phyloP scores from a whole-genome alignment of 2,329 filamentous ascomycete genomes.

The Sporothrix pallida region DNA sequence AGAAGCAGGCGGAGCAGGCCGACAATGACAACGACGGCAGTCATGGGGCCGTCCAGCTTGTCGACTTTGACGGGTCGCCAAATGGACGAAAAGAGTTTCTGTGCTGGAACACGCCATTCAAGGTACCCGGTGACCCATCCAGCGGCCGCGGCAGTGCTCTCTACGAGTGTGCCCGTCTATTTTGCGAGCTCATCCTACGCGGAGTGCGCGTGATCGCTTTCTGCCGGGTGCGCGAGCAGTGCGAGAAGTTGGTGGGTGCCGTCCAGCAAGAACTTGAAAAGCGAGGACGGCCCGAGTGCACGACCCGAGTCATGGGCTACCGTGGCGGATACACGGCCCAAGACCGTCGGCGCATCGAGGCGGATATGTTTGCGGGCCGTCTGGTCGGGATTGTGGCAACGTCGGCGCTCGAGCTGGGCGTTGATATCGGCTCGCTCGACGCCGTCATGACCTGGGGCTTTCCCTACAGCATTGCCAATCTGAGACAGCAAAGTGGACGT shows the following conservation, averaged over 20 bases:
- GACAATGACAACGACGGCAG: neutral
- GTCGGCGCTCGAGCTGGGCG: conserved; percentile 87
- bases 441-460: conserved; percentile 94
- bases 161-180: conserved; percentile 84
- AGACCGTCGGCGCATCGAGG: conserved; percentile 85
- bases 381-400: conserved; percentile 93
- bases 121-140: conserved; percentile 83
- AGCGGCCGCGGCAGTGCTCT: conserved; percentile 85
- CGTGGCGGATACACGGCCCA: conserved; percentile 92
- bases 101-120: conserved; percentile 97
- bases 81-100: conserved; percentile 92
- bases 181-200: conserved; percentile 85
- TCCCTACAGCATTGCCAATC: conserved; percentile 91
- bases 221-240: conserved; percentile 84
- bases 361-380: conserved; percentile 96
- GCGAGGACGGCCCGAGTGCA: conserved; percentile 76
- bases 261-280: conserved; percentile 77
- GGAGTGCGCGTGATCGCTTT: conserved; percentile 94
- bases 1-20: neutral
- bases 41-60: conserved; percentile 63
- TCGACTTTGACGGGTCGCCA: conserved; percentile 92
- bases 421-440: conserved; percentile 93
- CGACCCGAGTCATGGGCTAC: conserved; percentile 88
- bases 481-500: conserved; percentile 91
- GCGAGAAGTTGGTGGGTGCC: conserved; percentile 80